Conservation (phyloP, 2,329 filamentous ascomycete genomes). For the Diaporthe longicolla region DNA sequence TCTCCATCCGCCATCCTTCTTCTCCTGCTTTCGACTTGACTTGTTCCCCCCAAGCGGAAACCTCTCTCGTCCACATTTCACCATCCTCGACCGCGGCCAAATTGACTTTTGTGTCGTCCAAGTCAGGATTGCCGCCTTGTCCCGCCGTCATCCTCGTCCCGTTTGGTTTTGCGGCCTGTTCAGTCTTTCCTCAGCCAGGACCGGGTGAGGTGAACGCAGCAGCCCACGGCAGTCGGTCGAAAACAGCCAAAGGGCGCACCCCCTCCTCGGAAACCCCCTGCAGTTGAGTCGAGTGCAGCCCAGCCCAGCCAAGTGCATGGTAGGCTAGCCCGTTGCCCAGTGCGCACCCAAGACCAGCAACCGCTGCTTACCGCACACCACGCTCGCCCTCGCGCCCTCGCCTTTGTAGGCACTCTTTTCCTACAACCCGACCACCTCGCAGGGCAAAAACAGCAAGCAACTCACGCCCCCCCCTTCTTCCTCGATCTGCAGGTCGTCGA, state of each 20-base stretch:
- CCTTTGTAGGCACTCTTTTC: conserved; percentile 1
- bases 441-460: conserved; percentile 12
- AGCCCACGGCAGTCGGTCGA: conserved; percentile 25
- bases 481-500: conserved; percentile 15
- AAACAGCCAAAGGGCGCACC: conserved; percentile 10
- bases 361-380: conserved; percentile 17
- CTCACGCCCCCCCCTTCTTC: background rate
- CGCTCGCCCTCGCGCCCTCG: conserved; percentile 18
- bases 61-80: conserved; percentile 36
- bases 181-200: conserved; percentile 13
- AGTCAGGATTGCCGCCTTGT: conserved; percentile 48
- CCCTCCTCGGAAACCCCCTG: background rate
- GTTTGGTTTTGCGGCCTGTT: background rate
- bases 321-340: conserved; percentile 28
- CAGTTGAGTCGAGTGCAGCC: conserved; percentile 16
- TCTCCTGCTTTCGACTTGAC: conserved; percentile 31
- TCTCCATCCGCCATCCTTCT: conserved; percentile 30
- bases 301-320: conserved; percentile 9
- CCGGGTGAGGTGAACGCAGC: conserved; percentile 13
- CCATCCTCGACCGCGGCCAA: conserved; percentile 50
- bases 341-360: conserved; percentile 14
- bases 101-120: conserved; percentile 57
- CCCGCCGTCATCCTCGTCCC: conserved; percentile 43
- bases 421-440: conserved; percentile 8
- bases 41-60: conserved; percentile 40